These are phyloP conservation scores for Eimeria falciformis DNA, from an alignment of 169 alveolate genomes.

Conservation along the genomic window DNA sequence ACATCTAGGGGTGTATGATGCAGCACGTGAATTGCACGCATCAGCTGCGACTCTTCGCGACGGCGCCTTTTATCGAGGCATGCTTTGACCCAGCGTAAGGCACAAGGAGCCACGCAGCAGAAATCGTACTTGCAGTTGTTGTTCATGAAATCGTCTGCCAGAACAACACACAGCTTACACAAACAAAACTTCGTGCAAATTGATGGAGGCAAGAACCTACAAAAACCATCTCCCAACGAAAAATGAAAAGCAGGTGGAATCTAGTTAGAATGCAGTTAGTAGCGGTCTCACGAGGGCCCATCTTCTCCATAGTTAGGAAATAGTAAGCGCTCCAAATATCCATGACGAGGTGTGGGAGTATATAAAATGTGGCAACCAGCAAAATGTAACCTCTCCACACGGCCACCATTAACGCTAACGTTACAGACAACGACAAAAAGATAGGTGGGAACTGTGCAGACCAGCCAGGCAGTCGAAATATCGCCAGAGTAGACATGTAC, in stretches of 20 bases:
- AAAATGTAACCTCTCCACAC: constrained; percentile 54
- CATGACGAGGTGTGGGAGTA: constrained; percentile 67
- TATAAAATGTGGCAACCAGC: constrained; percentile 64
- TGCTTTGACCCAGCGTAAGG: constrained; percentile 72
- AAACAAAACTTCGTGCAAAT: not conserved
- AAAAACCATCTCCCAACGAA: not conserved
- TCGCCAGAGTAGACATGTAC: constrained; percentile 44
- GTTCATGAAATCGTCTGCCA: constrained; percentile 67
- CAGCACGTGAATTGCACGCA: constrained; percentile 66
- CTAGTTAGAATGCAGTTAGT: not conserved
- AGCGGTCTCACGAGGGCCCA: constrained; percentile 69
- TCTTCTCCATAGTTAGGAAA: constrained; percentile 54
- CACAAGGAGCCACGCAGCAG: constrained; percentile 66
- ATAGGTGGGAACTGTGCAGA: constrained; percentile 62
- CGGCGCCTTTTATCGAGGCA: constrained; percentile 64
- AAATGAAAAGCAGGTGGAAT: too few species aligned
- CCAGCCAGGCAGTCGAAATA: constrained; percentile 68
- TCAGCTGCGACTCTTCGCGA: constrained; percentile 51
- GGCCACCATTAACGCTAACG: not conserved
- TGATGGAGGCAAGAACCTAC: not conserved
- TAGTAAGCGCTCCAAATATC: constrained; percentile 70
- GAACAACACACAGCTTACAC: not conserved
- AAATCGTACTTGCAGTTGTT: constrained; percentile 71
- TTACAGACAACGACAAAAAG: constrained; percentile 41
- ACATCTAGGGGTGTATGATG: constrained; percentile 64